These are phyloP conservation scores for Mycena polygramma DNA, from an alignment of 768 basidiomycete species.

Conservation along the genomic window DNA sequence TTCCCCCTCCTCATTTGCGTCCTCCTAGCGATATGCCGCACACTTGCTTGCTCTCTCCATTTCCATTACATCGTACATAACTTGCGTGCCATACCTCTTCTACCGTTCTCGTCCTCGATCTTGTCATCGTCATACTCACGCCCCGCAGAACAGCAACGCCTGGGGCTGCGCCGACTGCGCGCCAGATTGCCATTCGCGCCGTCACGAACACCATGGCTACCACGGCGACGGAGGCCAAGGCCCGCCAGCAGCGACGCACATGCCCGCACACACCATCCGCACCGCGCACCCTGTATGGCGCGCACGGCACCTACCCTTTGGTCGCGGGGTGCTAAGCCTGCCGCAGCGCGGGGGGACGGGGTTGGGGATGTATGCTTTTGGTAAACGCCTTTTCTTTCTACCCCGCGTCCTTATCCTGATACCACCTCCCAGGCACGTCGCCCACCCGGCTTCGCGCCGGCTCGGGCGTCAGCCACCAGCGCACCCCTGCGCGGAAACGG, in stretches of 20 bases:
- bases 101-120: background rate
- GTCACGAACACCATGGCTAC: background rate
- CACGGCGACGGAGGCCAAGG: background rate
- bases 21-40: no score
- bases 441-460: background rate
- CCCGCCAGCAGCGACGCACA: conserved; percentile 26
- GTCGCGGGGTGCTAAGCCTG: conserved; percentile 86
- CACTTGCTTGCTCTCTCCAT: no score
- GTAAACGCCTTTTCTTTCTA: conserved; percentile 33
- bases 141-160: background rate
- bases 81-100: background rate
- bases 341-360: conserved; percentile 90
- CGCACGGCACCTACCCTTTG: conserved; percentile 93
- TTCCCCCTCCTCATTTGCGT: no score
- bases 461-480: conserved; percentile 7
- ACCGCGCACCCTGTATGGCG: conserved; percentile 96
- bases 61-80: no score
- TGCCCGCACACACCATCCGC: conserved; percentile 67
- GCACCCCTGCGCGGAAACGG: conserved; percentile 7
- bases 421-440: background rate
- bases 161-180: conserved; percentile 26
- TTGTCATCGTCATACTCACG: background rate
- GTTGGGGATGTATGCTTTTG: conserved; percentile 84
- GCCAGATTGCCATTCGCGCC: background rate
- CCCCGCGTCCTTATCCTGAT: background rate